These are phyloP conservation scores for Neofusicoccum parvum DNA, from an alignment of 2,329 filamentous ascomycete species.

Conservation along the genomic window DNA sequence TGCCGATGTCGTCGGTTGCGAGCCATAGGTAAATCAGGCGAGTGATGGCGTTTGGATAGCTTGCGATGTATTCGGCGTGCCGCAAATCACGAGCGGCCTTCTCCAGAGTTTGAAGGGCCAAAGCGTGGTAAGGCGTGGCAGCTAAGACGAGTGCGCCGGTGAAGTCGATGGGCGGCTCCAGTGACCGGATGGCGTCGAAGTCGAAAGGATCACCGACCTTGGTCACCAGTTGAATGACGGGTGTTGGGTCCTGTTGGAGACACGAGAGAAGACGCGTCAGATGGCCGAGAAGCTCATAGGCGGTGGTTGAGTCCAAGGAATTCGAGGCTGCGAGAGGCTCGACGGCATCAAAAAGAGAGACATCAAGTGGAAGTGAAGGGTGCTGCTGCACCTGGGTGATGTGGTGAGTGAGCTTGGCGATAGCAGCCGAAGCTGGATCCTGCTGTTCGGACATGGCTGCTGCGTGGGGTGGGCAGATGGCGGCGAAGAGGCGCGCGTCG, in stretches of 20 bases:
- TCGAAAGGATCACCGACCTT: constrained; percentile 50
- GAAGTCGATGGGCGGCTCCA: constrained; percentile 47
- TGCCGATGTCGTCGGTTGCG: constrained; percentile 55
- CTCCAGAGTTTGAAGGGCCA: constrained; percentile 58
- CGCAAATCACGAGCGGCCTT: constrained; percentile 56
- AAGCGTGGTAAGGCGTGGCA: constrained; percentile 54
- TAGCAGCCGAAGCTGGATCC: not conserved
- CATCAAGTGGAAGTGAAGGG: constrained; percentile 50
- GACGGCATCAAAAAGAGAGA: constrained; percentile 53
- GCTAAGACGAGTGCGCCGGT: constrained; percentile 56
- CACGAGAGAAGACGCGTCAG: constrained; percentile 55
- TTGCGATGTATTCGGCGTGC: constrained; percentile 62
- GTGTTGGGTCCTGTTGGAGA: constrained; percentile 60
- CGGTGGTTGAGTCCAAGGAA: constrained; percentile 28
- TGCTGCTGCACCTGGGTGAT: constrained; percentile 48
- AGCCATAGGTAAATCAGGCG: constrained; percentile 62
- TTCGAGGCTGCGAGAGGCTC: constrained; percentile 41
- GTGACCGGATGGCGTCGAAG: constrained; percentile 46
- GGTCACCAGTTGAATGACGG: constrained; percentile 55
- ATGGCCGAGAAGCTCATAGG: constrained; percentile 43
- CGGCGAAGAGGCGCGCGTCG: not conserved
- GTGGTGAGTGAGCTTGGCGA: constrained; percentile 40
- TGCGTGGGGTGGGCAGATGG: not conserved
- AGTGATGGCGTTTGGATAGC: constrained; percentile 56
- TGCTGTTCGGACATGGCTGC: constrained; percentile 2